Base-by-base conservation (phyloP, 2,329 filamentous ascomycete genomes). In the Colletotrichum echinochloae region DNA sequence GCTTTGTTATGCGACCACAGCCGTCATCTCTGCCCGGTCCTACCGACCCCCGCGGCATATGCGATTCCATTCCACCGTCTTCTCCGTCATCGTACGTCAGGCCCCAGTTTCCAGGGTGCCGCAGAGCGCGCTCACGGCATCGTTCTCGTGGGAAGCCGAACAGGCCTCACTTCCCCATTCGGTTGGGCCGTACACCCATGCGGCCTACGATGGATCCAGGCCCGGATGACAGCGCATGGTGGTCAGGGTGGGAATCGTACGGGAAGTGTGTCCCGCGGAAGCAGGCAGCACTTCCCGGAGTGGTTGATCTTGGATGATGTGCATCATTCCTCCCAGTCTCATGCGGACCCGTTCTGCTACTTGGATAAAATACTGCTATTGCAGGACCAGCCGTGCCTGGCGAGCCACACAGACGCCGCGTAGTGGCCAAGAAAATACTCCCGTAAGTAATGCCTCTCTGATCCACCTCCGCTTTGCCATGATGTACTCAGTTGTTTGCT, bases 241-340 rank as follows among this genome's bases (percentile, higher is more conserved):
- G 72, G 63, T 64, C 74, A 57, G 62, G 74, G 78, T 72, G 76
- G 76, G 76, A 75, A 76, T 78, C 75, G 76, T 77, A 79, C 80
- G 80, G 80, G 80, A 81, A 77, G 75, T 75, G 78, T 75, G 78
- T 72, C 73, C 75, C 81, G 81, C 78, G 81, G 81, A 83, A 81
- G 78, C 79, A 81, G 73, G 73, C 77, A 63, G 72, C 72, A 73
- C 75, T 54, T 80, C 79, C 81, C 81, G 81, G 78, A 67, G 75
- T 75, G 74, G 77, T 74, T 77, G 76, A 78, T 79, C 77, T 78
- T 74, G 75, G 76, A 79, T 81, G 79, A 82, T 81, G 78, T 78
- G 78, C 80, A 79, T 79, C 39, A 49, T 59, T 67, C 57, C 57
- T 70, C 70, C 73, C 74, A 72, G 74, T 72, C 71, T 66, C 75